A percentile compares a stretch with the other conserved stretches of the same genome.
phyloP scores from a whole-genome alignment of 1,139 yeast species.

The Spencermartinsiella ligniputridi region DNA sequence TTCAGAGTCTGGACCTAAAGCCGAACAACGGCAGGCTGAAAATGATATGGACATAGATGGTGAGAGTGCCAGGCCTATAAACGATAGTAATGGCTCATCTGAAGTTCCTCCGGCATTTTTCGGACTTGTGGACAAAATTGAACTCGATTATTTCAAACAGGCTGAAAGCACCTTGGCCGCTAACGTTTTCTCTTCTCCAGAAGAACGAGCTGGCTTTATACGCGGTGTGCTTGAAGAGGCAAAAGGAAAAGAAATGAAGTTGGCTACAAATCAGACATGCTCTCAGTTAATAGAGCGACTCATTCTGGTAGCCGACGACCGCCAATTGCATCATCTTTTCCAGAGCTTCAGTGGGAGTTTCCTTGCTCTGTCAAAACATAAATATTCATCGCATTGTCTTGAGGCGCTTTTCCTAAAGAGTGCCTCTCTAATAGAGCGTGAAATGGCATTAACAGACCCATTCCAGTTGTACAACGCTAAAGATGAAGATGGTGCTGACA shows the following conservation, averaged over 20 bases:
- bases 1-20: neutral
- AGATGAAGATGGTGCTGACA: constrained; percentile 25
- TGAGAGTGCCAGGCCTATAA: neutral
- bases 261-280: constrained; percentile 91
- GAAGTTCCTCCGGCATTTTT: constrained; percentile 48
- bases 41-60: neutral
- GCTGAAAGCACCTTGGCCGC: constrained; percentile 84
- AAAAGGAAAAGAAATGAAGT: constrained; percentile 82
- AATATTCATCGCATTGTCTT: constrained; percentile 89
- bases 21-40: neutral
- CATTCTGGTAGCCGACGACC: constrained; percentile 59
- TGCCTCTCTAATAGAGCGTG: constrained; percentile 75
- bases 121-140: constrained; percentile 80
- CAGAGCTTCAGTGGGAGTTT: constrained; percentile 67
- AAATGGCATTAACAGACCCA: constrained; percentile 37
- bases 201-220: constrained; percentile 70
- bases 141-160: constrained; percentile 84
- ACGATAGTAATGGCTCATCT: neutral
- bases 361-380: constrained; percentile 73
- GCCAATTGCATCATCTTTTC: constrained; percentile 60
- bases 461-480: constrained; percentile 13
- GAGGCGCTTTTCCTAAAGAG: constrained; percentile 78
- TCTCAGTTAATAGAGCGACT: constrained; percentile 88
- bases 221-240: constrained; percentile 80
- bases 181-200: constrained; percentile 70